phyloP scores from a whole-genome alignment of 2,329 filamentous ascomycete genomes.

The Penicillium sp. region DNA sequence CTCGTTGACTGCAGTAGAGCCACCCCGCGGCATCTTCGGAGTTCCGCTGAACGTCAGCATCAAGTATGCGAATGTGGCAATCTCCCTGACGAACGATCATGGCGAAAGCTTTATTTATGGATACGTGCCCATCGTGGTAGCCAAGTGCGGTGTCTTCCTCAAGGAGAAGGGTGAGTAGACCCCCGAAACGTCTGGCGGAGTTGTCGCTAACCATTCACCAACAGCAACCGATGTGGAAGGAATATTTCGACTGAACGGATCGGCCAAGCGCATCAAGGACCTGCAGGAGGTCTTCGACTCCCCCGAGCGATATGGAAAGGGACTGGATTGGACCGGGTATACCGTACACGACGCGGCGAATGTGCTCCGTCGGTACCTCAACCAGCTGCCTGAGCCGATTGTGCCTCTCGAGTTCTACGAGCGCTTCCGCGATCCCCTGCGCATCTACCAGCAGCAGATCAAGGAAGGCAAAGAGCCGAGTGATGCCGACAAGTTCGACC shows the following conservation, averaged over 20 bases:
- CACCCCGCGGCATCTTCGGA: conserved; percentile 81
- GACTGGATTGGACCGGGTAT: conserved; percentile 94
- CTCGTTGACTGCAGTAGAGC: conserved; percentile 18
- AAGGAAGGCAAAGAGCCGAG: conserved; percentile 68
- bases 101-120: conserved; percentile 97
- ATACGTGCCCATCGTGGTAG: conserved; percentile 96
- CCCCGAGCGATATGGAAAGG: conserved; percentile 93
- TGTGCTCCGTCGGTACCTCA: conserved; percentile 90
- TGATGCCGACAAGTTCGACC: conserved; percentile 73
- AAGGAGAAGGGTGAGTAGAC: conserved; percentile 85
- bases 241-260: conserved; percentile 93
- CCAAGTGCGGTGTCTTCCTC: conserved; percentile 94
- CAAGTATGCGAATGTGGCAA: conserved; percentile 95
- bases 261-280: conserved; percentile 97
- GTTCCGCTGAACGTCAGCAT: conserved; percentile 93
- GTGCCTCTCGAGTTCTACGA: conserved; percentile 94
- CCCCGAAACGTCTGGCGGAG: conserved; percentile 24
- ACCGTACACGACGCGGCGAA: conserved; percentile 98
- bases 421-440: conserved; percentile 81
- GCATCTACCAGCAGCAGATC: conserved; percentile 67
- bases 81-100: conserved; percentile 88
- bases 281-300: conserved; percentile 90
- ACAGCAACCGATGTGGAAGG: conserved; percentile 91
- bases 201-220: conserved; percentile 25
- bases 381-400: conserved; percentile 93